phyloP scores from a whole-genome alignment of 257 asterid species.

The Solanum appendiculatum region DNA sequence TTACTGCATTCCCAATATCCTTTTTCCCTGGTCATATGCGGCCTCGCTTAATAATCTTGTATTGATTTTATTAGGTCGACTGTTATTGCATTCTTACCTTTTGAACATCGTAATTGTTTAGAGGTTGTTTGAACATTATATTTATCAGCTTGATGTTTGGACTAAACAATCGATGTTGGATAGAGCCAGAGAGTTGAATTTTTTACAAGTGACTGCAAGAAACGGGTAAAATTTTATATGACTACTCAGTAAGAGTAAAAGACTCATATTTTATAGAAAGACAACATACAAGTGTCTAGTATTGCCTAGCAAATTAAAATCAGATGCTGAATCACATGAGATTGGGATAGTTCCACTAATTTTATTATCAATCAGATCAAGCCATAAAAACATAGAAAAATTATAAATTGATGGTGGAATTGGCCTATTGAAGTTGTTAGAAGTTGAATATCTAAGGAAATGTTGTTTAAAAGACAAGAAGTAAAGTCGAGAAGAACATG shows the following conservation, averaged over 20 bases:
- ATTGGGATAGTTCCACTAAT: slow-evolving; percentile 64
- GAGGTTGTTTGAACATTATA: too few species aligned
- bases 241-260: background rate
- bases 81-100: background rate
- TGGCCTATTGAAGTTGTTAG: slow-evolving; percentile 53
- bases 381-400: slow-evolving; percentile 57
- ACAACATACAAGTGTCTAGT: slow-evolving; percentile 61
- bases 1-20: background rate
- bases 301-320: slow-evolving; percentile 47
- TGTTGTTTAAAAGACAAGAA: background rate
- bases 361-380: slow-evolving; percentile 57
- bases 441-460: slow-evolving; percentile 40
- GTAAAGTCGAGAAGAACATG: background rate
- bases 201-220: slow-evolving; percentile 60
- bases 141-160: slow-evolving; percentile 31
- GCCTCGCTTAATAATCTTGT: background rate
- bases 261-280: background rate
- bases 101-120: background rate
- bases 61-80: background rate
- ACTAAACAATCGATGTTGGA: slow-evolving; percentile 46
- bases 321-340: slow-evolving; percentile 34
- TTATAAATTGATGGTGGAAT: slow-evolving; percentile 75
- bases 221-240: background rate
- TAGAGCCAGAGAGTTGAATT: slow-evolving; percentile 51
- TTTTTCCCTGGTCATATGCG: background rate